phyloP scores from a whole-genome alignment of 129 eudicot species.

The Saussurea involucrata region DNA sequence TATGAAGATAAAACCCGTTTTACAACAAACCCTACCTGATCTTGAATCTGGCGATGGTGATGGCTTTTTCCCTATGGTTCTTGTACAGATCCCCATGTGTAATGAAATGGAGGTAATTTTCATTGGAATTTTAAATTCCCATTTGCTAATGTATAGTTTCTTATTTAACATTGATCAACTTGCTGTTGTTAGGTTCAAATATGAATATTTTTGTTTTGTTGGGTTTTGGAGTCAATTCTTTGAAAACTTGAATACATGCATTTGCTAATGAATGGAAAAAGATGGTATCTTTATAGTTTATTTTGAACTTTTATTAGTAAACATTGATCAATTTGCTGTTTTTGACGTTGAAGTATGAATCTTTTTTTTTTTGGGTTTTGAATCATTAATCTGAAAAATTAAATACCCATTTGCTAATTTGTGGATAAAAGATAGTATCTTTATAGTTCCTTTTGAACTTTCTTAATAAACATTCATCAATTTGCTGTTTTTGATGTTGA shows the following conservation, averaged over 20 bases:
- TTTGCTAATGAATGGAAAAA: no score
- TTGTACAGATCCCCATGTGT: constrained; percentile 23
- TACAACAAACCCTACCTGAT: constrained; percentile 39
- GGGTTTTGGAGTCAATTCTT: background rate
- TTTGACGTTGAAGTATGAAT: background rate
- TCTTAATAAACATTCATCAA: no score
- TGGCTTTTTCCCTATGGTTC: constrained; percentile 71
- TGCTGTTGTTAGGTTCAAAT: no score
- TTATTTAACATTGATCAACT: background rate
- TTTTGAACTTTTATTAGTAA: background rate
- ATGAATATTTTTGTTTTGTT: no score
- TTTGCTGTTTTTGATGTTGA: no score
- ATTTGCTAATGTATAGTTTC: no score
- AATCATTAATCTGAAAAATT: background rate
- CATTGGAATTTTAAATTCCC: no score
- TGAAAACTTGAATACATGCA: no score
- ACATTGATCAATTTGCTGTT: background rate
- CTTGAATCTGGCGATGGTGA: constrained; percentile 56
- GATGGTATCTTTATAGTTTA: no score
- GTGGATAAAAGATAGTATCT: no score
- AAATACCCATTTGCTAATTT: background rate
- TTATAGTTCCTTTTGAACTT: background rate
- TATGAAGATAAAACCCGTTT: constrained; percentile 45
- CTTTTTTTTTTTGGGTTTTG: background rate
- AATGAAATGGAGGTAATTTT: background rate